Percentiles rank a stretch among this genome's conserved stretches.
phyloP scores from a whole-genome alignment of 192 early-diverging fungal species.

The Geranomyces variabilis region DNA sequence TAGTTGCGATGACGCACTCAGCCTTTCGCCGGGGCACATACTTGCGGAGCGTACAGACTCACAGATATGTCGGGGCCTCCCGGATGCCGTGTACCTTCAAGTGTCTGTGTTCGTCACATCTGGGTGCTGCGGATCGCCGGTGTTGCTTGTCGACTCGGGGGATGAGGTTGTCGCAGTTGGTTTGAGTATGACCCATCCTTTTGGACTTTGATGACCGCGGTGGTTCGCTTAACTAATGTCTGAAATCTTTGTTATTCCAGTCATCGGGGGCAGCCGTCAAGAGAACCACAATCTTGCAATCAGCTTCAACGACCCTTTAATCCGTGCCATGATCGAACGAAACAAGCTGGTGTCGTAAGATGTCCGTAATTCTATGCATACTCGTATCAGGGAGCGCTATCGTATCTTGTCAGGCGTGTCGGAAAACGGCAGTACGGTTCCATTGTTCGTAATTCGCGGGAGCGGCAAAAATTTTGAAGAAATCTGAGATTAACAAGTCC shows the following conservation, averaged over 20 bases:
- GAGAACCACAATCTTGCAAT: constrained; percentile 5
- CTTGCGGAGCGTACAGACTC: background rate
- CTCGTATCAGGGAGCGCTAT: too few relatives aligned
- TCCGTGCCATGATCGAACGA: constrained; percentile 5
- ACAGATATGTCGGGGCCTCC: background rate
- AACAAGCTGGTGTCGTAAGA: background rate
- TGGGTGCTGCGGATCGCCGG: constrained; percentile 2
- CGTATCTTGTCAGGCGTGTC: too few relatives aligned
- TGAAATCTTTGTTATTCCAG: background rate
- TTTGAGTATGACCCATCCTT: background rate
- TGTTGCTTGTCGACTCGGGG: constrained; percentile 3
- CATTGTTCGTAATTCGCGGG: too few relatives aligned
- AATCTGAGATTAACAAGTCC: too few relatives aligned
- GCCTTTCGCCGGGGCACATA: too few relatives aligned
- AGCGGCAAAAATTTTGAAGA: too few relatives aligned
- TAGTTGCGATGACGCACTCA: too few relatives aligned
- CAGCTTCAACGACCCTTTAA: background rate
- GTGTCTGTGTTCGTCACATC: constrained; percentile 6
- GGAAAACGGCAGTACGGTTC: too few relatives aligned
- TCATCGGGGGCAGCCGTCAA: background rate
- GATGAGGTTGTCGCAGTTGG: background rate
- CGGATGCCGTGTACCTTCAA: background rate
- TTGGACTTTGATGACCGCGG: background rate
- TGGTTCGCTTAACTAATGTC: background rate
- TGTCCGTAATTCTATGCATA: background rate